These are phyloP conservation scores for Neurospora sp. DNA, from an alignment of 495 filamentous ascomycete species.

Conservation along the genomic window DNA sequence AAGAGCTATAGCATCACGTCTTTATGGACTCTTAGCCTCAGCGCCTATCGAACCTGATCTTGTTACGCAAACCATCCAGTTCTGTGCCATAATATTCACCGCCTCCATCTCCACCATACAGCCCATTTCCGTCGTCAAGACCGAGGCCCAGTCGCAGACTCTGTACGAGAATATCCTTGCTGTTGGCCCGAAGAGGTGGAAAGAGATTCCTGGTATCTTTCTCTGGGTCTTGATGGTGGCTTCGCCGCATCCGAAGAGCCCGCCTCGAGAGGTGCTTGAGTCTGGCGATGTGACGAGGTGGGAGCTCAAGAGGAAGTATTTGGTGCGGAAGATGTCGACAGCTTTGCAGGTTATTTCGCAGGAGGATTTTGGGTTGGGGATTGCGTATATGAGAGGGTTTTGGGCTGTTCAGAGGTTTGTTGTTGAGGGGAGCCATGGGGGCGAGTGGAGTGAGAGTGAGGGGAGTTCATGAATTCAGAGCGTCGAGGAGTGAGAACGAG, in stretches of 20 bases:
- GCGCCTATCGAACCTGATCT: not conserved
- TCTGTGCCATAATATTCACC: conserved; percentile 2
- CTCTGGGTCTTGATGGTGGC: conserved; percentile 18
- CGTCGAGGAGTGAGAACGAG: not conserved
- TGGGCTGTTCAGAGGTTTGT: conserved; percentile 14
- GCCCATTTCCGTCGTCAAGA: conserved; percentile 3
- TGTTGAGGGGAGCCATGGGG: not conserved
- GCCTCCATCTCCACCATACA: not conserved
- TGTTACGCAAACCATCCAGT: conserved; percentile 1
- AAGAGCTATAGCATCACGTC: not conserved
- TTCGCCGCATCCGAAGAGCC: not conserved
- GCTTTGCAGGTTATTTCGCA: conserved; percentile 16
- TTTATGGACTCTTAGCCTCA: not conserved
- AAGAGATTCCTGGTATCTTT: conserved; percentile 14
- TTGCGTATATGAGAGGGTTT: conserved; percentile 12
- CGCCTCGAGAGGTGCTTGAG: not conserved
- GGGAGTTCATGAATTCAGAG: not conserved
- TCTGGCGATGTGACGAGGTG: not conserved
- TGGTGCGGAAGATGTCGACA: conserved; percentile 16
- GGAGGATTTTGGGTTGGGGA: conserved; percentile 14
- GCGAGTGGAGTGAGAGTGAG: not conserved
- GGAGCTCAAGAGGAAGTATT: conserved; percentile 8
- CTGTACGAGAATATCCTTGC: conserved; percentile 1
- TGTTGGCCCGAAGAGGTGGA: conserved; percentile 7
- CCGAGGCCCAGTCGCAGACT: not conserved